These are phyloP conservation scores for Fusarium sublunatum DNA, from an alignment of 2,329 filamentous ascomycete species.

Conservation along the genomic window DNA sequence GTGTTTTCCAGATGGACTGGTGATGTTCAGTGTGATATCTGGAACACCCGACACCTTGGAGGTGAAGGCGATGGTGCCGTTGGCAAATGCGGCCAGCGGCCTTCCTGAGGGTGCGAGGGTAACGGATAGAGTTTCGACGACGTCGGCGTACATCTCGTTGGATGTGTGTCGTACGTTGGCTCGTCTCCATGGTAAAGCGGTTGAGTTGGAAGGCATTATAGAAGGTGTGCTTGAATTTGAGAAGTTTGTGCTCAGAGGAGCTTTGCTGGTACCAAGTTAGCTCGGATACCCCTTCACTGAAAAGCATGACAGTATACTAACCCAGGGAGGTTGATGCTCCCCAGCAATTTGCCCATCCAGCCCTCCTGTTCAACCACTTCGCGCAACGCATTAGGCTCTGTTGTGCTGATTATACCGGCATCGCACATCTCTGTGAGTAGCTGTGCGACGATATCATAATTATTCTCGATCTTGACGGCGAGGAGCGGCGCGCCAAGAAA, in stretches of 20 bases:
- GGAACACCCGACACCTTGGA: slow-evolving; percentile 95
- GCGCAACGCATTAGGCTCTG: slow-evolving; percentile 90
- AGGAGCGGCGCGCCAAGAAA: slow-evolving; percentile 90
- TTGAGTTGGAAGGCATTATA: slow-evolving; percentile 59
- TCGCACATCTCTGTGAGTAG: slow-evolving; percentile 97
- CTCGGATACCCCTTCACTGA: neutral
- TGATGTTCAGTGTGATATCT: slow-evolving; percentile 84
- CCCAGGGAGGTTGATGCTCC: slow-evolving; percentile 86
- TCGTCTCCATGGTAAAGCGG: slow-evolving; percentile 84
- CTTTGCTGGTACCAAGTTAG: slow-evolving; percentile 52
- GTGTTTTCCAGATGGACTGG: slow-evolving; percentile 83
- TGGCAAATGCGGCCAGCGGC: slow-evolving; percentile 85
- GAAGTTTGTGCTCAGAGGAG: slow-evolving; percentile 53
- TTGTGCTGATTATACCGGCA: slow-evolving; percentile 87
- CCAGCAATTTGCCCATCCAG: slow-evolving; percentile 87
- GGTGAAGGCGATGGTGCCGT: slow-evolving; percentile 94
- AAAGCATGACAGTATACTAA: slow-evolving; percentile 50
- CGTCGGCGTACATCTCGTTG: slow-evolving; percentile 96
- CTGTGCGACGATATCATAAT: slow-evolving; percentile 94
- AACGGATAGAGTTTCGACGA: slow-evolving; percentile 89
- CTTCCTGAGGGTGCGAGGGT: slow-evolving; percentile 91
- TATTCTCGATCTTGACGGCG: slow-evolving; percentile 85
- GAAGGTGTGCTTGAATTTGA: slow-evolving; percentile 55
- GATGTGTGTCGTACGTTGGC: slow-evolving; percentile 95
- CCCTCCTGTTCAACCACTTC: slow-evolving; percentile 94